Evolutionary conservation across 1,139 yeast species (phyloP).

Genomic region (Arxiozyma telluris): DNA sequence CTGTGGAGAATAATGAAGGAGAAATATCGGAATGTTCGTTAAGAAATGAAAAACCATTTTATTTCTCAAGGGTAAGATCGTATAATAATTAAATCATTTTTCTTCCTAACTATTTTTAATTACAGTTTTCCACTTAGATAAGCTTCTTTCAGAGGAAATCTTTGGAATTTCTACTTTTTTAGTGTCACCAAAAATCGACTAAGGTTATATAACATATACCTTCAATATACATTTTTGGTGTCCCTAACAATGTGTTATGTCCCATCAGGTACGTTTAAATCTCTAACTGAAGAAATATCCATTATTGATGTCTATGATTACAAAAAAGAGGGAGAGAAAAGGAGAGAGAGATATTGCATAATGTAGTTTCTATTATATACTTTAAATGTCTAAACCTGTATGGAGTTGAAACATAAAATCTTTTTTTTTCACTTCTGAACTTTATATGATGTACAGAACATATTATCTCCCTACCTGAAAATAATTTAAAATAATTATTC

Average conservation of each 20-base stretch:
- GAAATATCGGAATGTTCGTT: conserved; percentile 48
- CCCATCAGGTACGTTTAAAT: no score
- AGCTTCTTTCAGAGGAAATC: neutral
- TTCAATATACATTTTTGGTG: no score
- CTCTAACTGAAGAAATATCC: no score
- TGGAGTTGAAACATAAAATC: no score
- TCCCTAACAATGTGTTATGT: neutral
- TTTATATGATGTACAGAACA: neutral
- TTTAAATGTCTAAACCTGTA: neutral
- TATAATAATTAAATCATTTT: neutral
- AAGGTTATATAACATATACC: no score
- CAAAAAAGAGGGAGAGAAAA: no score
- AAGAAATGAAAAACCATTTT: conserved; percentile 66
- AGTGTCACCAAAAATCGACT: neutral
- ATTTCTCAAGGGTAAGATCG: conserved; percentile 50
- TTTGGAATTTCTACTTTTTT: no score
- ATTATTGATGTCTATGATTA: no score
- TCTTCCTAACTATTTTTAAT: no score
- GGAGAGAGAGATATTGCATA: no score
- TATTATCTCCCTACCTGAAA: neutral
- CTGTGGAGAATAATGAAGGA: conserved; percentile 48
- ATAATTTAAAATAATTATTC: neutral
- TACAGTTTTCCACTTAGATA: no score
- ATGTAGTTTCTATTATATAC: no score
- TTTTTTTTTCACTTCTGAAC: neutral